A percentile compares a stretch with the other conserved stretches of the same genome.
phyloP scores from a whole-genome alignment of 1,284 basidiomycete genomes.

The Trametes hirsuta region DNA sequence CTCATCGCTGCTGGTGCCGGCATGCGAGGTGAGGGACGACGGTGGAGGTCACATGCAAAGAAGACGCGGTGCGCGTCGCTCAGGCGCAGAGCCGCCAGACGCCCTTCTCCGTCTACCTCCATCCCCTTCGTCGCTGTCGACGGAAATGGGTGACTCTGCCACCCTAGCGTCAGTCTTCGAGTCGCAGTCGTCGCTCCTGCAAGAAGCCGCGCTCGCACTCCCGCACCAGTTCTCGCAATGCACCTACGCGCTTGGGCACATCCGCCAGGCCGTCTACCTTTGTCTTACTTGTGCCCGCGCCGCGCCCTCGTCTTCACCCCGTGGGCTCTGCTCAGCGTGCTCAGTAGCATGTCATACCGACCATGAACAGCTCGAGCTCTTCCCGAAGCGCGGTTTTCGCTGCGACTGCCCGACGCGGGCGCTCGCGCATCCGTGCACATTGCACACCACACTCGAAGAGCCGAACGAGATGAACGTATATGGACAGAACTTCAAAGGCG shows the following conservation, averaged over 20 bases:
- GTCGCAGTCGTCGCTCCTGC: constrained; percentile 62
- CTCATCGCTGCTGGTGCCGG: neutral
- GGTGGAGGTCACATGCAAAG: constrained; percentile 22
- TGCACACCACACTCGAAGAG: constrained; percentile 56
- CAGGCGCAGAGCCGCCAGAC: neutral
- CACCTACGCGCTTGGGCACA: constrained; percentile 63
- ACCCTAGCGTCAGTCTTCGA: constrained; percentile 43
- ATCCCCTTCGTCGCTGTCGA: neutral
- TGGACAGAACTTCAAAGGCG: constrained; percentile 67
- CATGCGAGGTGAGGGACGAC: constrained; percentile 2
- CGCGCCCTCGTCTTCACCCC: constrained; percentile 25
- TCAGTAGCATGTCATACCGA: constrained; percentile 81
- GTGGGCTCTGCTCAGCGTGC: constrained; percentile 76
- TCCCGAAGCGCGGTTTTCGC: constrained; percentile 78
- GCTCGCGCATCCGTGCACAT: constrained; percentile 60
- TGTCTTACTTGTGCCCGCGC: constrained; percentile 67
- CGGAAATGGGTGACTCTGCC: constrained; percentile 24
- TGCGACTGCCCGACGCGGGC: constrained; percentile 79
- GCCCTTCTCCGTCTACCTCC: neutral
- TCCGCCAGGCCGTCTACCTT: constrained; percentile 74
- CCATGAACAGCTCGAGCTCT: constrained; percentile 82
- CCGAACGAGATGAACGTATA: constrained; percentile 61
- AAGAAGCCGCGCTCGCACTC: constrained; percentile 71
- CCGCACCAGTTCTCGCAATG: constrained; percentile 78
- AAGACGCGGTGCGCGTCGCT: constrained; percentile 2